Evolutionary conservation across 1,284 basidiomycete species (phyloP).

Genomic region (Microbotryomycetes sp.): DNA sequence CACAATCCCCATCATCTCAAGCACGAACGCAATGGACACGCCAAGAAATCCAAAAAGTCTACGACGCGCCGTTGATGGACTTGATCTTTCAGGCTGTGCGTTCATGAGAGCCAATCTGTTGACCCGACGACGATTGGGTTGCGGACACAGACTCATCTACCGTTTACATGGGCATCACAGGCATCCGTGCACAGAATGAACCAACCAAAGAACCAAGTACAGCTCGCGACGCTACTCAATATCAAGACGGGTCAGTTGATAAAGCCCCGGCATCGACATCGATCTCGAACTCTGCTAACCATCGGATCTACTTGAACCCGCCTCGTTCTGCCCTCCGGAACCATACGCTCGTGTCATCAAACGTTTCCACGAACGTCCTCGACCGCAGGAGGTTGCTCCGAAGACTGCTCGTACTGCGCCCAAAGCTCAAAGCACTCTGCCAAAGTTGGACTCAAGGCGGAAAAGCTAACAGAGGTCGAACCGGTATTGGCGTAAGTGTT

Average conservation of each 20-base stretch:
- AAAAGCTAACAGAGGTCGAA: constrained; percentile 79
- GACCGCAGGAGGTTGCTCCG: constrained; percentile 74
- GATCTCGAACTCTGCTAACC: too few species aligned
- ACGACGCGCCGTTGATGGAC: constrained; percentile 71
- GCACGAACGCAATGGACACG: constrained; percentile 49
- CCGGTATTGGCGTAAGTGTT: constrained; percentile 75
- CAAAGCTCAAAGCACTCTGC: constrained; percentile 75
- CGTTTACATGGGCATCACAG: constrained; percentile 24
- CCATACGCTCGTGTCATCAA: too few species aligned
- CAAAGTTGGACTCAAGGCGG: constrained; percentile 79
- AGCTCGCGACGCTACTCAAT: constrained; percentile 93
- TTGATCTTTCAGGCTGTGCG: constrained; percentile 74
- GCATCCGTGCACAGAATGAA: constrained; percentile 68
- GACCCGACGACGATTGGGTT: not conserved
- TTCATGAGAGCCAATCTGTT: constrained; percentile 9
- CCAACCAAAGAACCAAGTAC: constrained; percentile 82
- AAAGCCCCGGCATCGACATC: too few species aligned
- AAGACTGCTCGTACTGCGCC: constrained; percentile 98
- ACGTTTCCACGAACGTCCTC: too few species aligned
- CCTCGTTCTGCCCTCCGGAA: too few species aligned
- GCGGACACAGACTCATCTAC: not conserved
- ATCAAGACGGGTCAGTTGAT: constrained; percentile 62
- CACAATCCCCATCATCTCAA: not conserved
- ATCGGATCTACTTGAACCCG: too few species aligned
- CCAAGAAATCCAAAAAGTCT: constrained; percentile 66